Base-by-base conservation (phyloP, 2,329 filamentous ascomycete genomes). In the Iodosphaeria phyllophila region DNA sequence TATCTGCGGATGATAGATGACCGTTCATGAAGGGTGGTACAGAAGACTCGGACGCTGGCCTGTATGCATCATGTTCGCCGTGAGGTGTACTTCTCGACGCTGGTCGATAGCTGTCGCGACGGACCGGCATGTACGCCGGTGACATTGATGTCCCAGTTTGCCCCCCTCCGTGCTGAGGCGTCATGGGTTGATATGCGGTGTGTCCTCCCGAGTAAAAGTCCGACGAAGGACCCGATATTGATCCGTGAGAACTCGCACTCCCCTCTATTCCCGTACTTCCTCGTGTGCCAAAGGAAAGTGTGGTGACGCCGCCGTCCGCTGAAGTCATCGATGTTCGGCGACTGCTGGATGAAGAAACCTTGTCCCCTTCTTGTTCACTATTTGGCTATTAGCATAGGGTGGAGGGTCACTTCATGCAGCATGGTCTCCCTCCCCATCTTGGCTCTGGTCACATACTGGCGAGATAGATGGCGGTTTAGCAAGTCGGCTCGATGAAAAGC, bases 401-500 rank as follows among this genome's bases (percentile, higher is more conserved):
- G 20, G 15, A 15, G 3, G 12, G 12, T 7, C 17, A 4, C 3
- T 11, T n/a, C n/a, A n/a, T n/a, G n/a, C n/a, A n/a, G n/a, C n/a
- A n/a, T n/a, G n/a, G n/a, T n/a, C n/a, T n/a, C n/a, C n/a, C 6
- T 15, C 13, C 16, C 13, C 8, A 5, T 8, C 7, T 6, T 12
- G 6, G 22, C 11, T 3, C 20, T 16, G 26, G n/a, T 10, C 10
- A 47, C 54, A 40, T 39, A 64, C 59, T 65, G 60, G 47, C 54
- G 49, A 32, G 54, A 51, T 29, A 53, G 42, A 36, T 74, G 68
- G 18, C 68, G 60, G n/a, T 60, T 52, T 11, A 72, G 50, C 8
- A 74, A 46, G 40, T 74, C 68, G 22, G 58, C 54, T 27, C 68
- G 57, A 33, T 69, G 58, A 32, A 74, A 73, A 9, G 53, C 50